Conservation (phyloP, 331 rosid genomes). For the Stylosanthes scabra region DNA sequence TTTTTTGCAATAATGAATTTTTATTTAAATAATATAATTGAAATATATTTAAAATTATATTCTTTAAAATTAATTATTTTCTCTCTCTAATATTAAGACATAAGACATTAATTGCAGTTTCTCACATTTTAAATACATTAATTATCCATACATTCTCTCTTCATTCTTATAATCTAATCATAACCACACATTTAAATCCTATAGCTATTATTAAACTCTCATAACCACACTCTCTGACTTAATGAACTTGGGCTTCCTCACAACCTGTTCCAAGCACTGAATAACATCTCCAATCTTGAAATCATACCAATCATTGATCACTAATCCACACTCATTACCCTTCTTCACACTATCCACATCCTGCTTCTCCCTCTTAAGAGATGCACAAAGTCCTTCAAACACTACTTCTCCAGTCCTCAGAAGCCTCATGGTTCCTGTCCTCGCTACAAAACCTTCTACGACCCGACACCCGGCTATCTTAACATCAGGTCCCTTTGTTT, state of each 20-base stretch:
- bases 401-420: constrained; percentile 88
- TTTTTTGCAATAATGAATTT: no score
- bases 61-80: no score
- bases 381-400: constrained; percentile 79
- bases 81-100: no score
- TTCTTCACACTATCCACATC: constrained; percentile 89
- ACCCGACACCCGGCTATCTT: constrained; percentile 96
- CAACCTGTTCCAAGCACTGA: constrained; percentile 82
- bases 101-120: no score
- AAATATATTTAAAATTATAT: no score
- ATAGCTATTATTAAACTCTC: no score
- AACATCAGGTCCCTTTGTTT: constrained; percentile 71
- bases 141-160: no score
- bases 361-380: constrained; percentile 90
- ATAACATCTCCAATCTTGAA: constrained; percentile 79
- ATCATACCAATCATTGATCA: constrained; percentile 63
- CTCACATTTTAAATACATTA: no score
- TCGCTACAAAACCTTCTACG: constrained; percentile 61
- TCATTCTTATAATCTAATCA: no score
- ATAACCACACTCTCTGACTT: constrained; percentile 83
- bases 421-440: constrained; percentile 77
- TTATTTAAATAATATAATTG: constrained; percentile 56
- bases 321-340: constrained; percentile 85
- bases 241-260: constrained; percentile 90
- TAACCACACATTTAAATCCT: no score